Evolutionary conservation across 768 basidiomycete genomes (phyloP), one percentile per base, ranked within the genome.

Genomic region (Zangia roseola): DNA sequence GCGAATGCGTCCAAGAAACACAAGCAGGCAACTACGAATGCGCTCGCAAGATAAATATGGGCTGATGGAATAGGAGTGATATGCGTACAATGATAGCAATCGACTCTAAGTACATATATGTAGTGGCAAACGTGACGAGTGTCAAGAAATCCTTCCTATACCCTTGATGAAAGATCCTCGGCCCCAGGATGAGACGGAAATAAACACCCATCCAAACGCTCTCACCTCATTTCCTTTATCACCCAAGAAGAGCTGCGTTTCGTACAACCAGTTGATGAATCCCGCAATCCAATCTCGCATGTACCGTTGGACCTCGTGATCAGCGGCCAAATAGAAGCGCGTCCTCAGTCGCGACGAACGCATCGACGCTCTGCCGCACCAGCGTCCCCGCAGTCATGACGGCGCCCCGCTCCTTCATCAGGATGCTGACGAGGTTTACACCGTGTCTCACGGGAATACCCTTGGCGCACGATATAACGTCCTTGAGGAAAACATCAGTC

Each of bases 211-310:
- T 30, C 82, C 82, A 61, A 82, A 83, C 4, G 71, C 71, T 56
- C 78, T 71, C 30, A 83, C 78, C 60, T 83, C 78, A 34, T 73
- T 74, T 0, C 81, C 81, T 47, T 76, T 77, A 41, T 73, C 73
- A 30, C 80, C 81, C 41, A 86, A 77, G 58, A 77, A 84, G 37
- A 82, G 58, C 50, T 83, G 76, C 0, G 78, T 82, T 63, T 84
- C 81, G 55, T 84, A 86, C 30, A 74, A 50, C 83, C 83, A 85
- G 55, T 84, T 77, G n/a, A 81, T 55, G n/a, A 69, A 71, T 8
- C 84, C 84, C 3, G 75, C 70, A 33, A 86, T 72, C 52, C 74
- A 79, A 50, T 83, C 78, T 30, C 76, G 75, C 24, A 80, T 63
- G 54, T 80, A 82, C 5, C 55, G 63, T 19, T 55, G 58, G 23